Conservation (phyloP, 2,329 filamentous ascomycete genomes). For the Cadophora sp. region DNA sequence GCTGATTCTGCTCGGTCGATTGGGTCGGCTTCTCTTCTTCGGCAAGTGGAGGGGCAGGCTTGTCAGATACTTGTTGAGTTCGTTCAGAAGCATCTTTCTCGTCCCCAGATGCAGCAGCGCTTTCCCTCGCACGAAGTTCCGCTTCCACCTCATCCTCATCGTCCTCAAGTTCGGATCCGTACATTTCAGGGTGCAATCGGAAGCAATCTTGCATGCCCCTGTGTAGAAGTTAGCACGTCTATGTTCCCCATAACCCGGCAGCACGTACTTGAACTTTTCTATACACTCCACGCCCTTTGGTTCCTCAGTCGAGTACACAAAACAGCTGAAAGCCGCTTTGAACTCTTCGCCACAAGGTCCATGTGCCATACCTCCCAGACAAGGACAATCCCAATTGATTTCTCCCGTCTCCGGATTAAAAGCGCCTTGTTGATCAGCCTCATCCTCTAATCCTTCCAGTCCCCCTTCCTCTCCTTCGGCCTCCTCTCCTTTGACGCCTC, state of each 20-base stretch:
- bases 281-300: constrained; percentile 98
- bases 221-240: constrained; percentile 36
- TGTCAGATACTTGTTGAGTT: constrained; percentile 10
- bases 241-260: background rate
- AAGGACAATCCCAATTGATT: constrained; percentile 99
- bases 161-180: constrained; percentile 85
- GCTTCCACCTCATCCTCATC: constrained; percentile 66
- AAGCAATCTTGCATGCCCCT: constrained; percentile 99
- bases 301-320: constrained; percentile 93
- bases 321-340: constrained; percentile 95
- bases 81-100: constrained; percentile 18
- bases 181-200: constrained; percentile 88
- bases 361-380: constrained; percentile 94
- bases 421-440: constrained; percentile 85
- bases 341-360: constrained; percentile 97
- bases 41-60: background rate
- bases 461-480: constrained; percentile 40
- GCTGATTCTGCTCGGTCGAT: background rate
- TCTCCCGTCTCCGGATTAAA: constrained; percentile 99
- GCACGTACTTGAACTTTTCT: constrained; percentile 90
- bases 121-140: constrained; percentile 40
- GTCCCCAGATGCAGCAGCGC: constrained; percentile 22
- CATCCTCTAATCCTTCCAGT: constrained; percentile 72
- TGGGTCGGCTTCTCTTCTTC: constrained; percentile 22
- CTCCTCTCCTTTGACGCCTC: constrained; percentile 34